A percentile compares a stretch with the other conserved stretches of the same genome.
Conservation (phyloP, 805 yeast species). For the Brettanomyces naardenensis region DNA sequence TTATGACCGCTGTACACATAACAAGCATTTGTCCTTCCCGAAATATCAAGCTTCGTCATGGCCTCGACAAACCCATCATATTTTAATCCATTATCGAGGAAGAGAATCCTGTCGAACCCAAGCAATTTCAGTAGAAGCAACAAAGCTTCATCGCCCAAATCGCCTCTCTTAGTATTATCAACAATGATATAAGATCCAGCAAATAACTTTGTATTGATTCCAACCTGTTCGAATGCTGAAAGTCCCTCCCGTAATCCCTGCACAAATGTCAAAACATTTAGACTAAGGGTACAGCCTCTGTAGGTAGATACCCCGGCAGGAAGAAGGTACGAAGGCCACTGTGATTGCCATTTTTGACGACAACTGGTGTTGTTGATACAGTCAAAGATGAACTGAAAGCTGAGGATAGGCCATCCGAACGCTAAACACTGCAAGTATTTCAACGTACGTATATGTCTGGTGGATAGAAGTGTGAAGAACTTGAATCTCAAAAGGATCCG, state of each 20-base stretch:
- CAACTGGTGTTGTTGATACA: slow-evolving; percentile 25
- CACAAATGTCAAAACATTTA: slow-evolving; percentile 38
- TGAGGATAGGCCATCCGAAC: slow-evolving; percentile 79
- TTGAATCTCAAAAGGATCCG: slow-evolving; percentile 11
- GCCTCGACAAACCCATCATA: background rate
- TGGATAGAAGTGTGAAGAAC: slow-evolving; percentile 64
- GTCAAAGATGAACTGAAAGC: slow-evolving; percentile 47
- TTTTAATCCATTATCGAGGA: background rate
- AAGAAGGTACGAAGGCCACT: slow-evolving; percentile 50
- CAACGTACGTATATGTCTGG: slow-evolving; percentile 51
- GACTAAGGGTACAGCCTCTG: slow-evolving; percentile 32
- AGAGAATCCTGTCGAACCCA: slow-evolving; percentile 3
- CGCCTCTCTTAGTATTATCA: slow-evolving; percentile 22
- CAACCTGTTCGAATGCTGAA: slow-evolving; percentile 33
- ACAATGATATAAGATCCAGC: slow-evolving; percentile 28
- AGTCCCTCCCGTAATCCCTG: slow-evolving; percentile 26
- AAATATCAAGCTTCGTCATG: background rate
- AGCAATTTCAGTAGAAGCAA: slow-evolving; percentile 7
- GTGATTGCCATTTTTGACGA: slow-evolving; percentile 18
- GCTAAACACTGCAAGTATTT: slow-evolving; percentile 75
- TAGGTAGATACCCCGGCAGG: slow-evolving; percentile 61
- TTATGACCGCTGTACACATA: slow-evolving; percentile 6
- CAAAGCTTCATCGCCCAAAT: slow-evolving; percentile 12
- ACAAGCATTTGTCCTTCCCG: too few species aligned
- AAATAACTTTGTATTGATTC: slow-evolving; percentile 31